Evolutionary conservation across 1,139 yeast species (phyloP), one percentile per base, ranked within the genome.

Genomic region (Sugiyamaella japonica): DNA sequence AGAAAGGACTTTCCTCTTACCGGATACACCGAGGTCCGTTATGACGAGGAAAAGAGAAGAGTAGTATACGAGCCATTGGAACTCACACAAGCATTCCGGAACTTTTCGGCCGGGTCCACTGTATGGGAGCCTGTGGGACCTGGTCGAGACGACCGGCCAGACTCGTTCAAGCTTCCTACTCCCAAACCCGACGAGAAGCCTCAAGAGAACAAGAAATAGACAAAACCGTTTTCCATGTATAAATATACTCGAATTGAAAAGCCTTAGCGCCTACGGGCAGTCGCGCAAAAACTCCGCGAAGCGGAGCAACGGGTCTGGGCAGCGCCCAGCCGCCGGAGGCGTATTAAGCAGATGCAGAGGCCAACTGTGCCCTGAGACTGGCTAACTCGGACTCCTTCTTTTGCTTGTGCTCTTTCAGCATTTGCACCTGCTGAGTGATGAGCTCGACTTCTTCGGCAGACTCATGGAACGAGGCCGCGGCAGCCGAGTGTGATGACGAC

Each of bases 81-180:
- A 75, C 79, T 88, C 71, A 86, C 95, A 43, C 96, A 88, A 75
- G 96, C 96, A 29, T 89, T 89, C 82, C 84, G 96, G 79, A 86
- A 88, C 76, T 89, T 89, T 74, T 78, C 89, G 39, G 95, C 87
- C 55, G 96, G 96, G 50, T 83, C 93, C 25, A 83, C 95, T 41
- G 89, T 86, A 55, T 89, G 96, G 95, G 96, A 89, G 72, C 96
- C 87, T 64, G 93, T 87, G 63, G 96, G 96, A 59, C 87, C 85
- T 47, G 96, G 96, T 67, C 78, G 82, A 63, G 96, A 89, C 70
- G 83, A 79, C 64, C 82, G 95, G 36, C 96, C 96, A 9, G 91
- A 85, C 60, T 73, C 82, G 20, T 88, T 88, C 78, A 85, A 85
- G 72, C 81, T 88, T 68, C 95, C 96, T 54, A 79, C 84, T 54